Base-by-base conservation (phyloP, 2,329 filamentous ascomycete species). In the Falciphora oryzae region DNA sequence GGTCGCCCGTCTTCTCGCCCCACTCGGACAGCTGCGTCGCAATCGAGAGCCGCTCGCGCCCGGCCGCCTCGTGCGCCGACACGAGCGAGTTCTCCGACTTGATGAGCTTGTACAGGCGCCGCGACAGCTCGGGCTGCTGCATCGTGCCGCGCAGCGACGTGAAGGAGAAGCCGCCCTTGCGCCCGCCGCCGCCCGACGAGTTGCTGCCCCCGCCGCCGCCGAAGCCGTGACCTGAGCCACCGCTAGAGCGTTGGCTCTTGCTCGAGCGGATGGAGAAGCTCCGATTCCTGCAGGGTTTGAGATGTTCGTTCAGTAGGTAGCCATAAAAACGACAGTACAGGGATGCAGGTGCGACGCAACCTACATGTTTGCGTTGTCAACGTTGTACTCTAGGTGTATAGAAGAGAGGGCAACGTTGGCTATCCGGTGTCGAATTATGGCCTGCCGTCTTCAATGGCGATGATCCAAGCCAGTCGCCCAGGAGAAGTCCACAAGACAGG, bases 81-180 rank as follows among this genome's bases (percentile, higher is more conserved):
- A 98, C 93, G 50, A 93, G 88, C 73, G 90, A 88, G 81, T 97
- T 98, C 78, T 96, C 90, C 62, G 90, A 91, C 81, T 99, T 99
- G 82, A 98, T 97, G 67, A 99, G 85, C 71, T 89, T 90, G 83
- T 89, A 96, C 63, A 99, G 87, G 75, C 89, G 91, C 77, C 91
- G 92, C 71, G 91, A 93, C 32, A 97, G 85, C 76, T 97, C 93
- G 5, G 93, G 92, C 74, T 97, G 92, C 74, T 97, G 92, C 71
- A 89, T 85, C 61, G 89, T 86, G 65, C 92, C 92, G 63, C 94
- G 92, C 64, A 99, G 87, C 27, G 92, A 95, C 69, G 86, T 88
- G 80, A 98, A 90, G 66, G 88, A 90, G 80, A 98, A 97, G 73
- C 87, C 89, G 74, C 91, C 88, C 71, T 57, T 56, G 59, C 85